Percentiles rank a stretch among this genome's conserved stretches.
Conservation (phyloP, 257 asterid species). For the Sherardia arvensis region DNA sequence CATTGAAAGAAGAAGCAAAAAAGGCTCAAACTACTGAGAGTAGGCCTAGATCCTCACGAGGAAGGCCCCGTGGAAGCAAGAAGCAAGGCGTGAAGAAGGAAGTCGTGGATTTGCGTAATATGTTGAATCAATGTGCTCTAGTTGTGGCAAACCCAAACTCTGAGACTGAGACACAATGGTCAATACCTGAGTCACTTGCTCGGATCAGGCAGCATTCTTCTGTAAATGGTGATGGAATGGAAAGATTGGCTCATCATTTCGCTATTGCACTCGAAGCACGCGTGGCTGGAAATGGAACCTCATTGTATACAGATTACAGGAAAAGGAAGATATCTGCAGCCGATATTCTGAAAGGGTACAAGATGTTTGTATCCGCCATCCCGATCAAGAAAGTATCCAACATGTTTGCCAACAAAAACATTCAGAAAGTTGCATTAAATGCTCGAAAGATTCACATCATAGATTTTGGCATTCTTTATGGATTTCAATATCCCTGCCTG, state of each 20-base stretch:
- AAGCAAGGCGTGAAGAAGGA: slow-evolving; percentile 17
- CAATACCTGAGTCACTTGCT: slow-evolving; percentile 24
- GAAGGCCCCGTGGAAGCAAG: slow-evolving; percentile 20
- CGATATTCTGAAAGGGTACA: slow-evolving; percentile 27
- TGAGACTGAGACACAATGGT: no score
- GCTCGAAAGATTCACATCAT: slow-evolving; percentile 29
- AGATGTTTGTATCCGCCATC: slow-evolving; percentile 22
- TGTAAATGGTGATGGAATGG: slow-evolving; percentile 29
- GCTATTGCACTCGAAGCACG: slow-evolving; percentile 37
- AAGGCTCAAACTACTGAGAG: slow-evolving; percentile 2
- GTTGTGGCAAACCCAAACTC: slow-evolving; percentile 29
- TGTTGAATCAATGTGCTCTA: slow-evolving; percentile 35
- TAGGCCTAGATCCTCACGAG: slow-evolving; percentile 17
- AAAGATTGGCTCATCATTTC: slow-evolving; percentile 29
- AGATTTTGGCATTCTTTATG: slow-evolving; percentile 34
- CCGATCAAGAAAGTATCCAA: slow-evolving; percentile 25
- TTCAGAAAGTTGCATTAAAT: slow-evolving; percentile 14
- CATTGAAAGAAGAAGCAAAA: slow-evolving; percentile 11
- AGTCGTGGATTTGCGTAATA: slow-evolving; percentile 30
- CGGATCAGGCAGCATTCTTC: slow-evolving; percentile 33
- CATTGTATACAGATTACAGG: slow-evolving; percentile 19
- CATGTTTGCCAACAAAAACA: slow-evolving; percentile 22
- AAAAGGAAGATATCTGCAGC: slow-evolving; percentile 24
- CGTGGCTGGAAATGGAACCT: slow-evolving; percentile 27
- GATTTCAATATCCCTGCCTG: slow-evolving; percentile 38